Evolutionary conservation across 768 basidiomycete species (phyloP).

Genomic region (Lactifluus rugatus): DNA sequence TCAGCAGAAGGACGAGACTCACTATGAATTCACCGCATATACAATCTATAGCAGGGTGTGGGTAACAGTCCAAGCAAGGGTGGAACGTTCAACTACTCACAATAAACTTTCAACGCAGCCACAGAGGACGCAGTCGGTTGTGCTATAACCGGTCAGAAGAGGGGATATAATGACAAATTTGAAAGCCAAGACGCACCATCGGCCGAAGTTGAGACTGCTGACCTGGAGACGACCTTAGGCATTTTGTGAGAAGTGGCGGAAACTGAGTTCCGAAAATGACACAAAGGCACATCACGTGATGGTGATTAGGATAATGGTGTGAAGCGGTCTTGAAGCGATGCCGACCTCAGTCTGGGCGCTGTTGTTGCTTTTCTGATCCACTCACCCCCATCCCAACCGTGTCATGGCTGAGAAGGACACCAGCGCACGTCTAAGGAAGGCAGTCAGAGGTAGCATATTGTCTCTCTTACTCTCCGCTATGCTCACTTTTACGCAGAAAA

Average conservation of each 20-base stretch:
- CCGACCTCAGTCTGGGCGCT: slow-evolving; percentile 16
- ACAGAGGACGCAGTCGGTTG: slow-evolving; percentile 72
- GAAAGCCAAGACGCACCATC: slow-evolving; percentile 44
- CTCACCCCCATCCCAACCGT: slow-evolving; percentile 22
- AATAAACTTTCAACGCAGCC: slow-evolving; percentile 72
- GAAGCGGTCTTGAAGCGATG: not conserved
- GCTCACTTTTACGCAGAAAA: slow-evolving; percentile 50
- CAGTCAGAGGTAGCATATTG: slow-evolving; percentile 55
- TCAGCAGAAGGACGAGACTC: slow-evolving; percentile 22
- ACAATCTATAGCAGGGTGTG: slow-evolving; percentile 44
- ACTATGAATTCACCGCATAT: slow-evolving; percentile 85
- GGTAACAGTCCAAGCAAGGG: not conserved
- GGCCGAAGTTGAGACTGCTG: slow-evolving; percentile 79
- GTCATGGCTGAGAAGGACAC: slow-evolving; percentile 79
- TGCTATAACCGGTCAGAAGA: slow-evolving; percentile 33
- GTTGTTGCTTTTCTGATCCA: slow-evolving; percentile 16
- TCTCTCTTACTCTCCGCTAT: not conserved
- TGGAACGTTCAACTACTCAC: slow-evolving; percentile 37
- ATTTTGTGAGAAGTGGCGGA: slow-evolving; percentile 30
- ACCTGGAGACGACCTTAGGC: slow-evolving; percentile 90
- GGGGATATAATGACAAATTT: not conserved
- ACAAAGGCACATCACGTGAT: slow-evolving; percentile 8
- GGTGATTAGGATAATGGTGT: not conserved
- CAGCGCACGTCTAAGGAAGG: slow-evolving; percentile 61
- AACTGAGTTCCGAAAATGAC: not conserved